A percentile compares a stretch with the other conserved stretches of the same genome.
These are phyloP conservation scores for Fusarium poae DNA, from an alignment of 2,329 filamentous ascomycete genomes.

Conservation along the genomic window DNA sequence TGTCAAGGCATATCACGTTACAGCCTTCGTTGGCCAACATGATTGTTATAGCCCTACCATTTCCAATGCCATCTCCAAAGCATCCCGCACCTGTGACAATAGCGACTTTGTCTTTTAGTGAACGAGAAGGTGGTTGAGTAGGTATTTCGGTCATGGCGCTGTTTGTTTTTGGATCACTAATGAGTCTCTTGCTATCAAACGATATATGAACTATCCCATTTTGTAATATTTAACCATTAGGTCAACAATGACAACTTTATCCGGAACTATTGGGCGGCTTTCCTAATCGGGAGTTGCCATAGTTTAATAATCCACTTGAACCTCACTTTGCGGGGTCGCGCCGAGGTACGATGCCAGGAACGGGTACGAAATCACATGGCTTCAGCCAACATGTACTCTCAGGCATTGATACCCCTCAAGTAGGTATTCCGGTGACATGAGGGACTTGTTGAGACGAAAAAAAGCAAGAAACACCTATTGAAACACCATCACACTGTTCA, in stretches of 20 bases:
- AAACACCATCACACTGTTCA: background rate
- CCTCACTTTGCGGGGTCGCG: constrained; percentile 3
- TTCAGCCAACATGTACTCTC: background rate
- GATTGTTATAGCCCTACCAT: constrained; percentile 69
- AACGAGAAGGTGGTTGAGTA: constrained; percentile 28
- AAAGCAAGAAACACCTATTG: background rate
- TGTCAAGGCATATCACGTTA: constrained; percentile 70
- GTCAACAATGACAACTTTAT: background rate
- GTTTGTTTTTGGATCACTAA: background rate
- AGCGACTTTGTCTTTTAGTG: constrained; percentile 55
- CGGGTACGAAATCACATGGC: background rate
- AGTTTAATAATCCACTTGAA: background rate
- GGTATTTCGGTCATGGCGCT: constrained; percentile 26
- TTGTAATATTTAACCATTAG: background rate
- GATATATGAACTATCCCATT: background rate
- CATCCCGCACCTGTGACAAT: constrained; percentile 72
- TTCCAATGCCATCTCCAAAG: constrained; percentile 69
- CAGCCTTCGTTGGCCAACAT: constrained; percentile 71
- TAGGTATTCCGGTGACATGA: background rate
- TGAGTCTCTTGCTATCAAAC: background rate
- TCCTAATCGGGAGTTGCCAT: constrained; percentile 16
- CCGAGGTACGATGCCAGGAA: constrained; percentile 4
- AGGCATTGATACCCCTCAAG: background rate
- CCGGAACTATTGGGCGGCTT: background rate
- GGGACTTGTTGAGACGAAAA: background rate